A percentile compares a stretch with the other conserved stretches of the same genome.
phyloP scores from a whole-genome alignment of 2,329 filamentous ascomycete species.

The Lizonia empirigonia region DNA sequence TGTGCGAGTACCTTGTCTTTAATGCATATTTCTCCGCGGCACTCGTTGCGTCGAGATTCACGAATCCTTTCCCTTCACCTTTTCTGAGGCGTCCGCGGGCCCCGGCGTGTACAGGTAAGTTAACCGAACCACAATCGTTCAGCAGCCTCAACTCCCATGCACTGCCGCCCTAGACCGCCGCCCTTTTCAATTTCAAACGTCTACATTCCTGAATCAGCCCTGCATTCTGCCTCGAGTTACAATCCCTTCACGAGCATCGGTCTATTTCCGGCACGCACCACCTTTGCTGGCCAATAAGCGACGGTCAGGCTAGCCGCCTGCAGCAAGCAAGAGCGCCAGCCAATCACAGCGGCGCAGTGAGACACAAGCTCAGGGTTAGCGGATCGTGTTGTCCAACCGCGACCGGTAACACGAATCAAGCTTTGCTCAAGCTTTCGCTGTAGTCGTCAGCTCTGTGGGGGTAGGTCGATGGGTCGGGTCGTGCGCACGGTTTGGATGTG shows the following conservation, averaged over 20 bases:
- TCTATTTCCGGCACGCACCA: background rate
- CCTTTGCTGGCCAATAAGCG: background rate
- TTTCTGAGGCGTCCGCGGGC: no score
- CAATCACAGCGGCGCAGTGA: background rate
- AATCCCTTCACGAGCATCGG: background rate
- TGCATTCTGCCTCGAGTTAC: background rate
- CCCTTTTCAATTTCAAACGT: background rate
- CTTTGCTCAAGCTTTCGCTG: slow-evolving; percentile 5
- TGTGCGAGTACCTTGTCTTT: background rate
- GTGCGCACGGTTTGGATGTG: background rate
- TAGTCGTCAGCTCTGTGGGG: background rate
- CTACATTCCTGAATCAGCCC: background rate
- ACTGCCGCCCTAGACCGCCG: background rate
- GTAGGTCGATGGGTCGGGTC: background rate
- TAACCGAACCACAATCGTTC: no score
- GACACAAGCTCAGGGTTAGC: background rate
- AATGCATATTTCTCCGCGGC: background rate
- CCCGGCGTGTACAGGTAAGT: no score
- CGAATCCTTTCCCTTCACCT: no score
- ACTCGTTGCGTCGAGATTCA: background rate
- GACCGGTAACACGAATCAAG: background rate
- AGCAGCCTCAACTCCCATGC: background rate
- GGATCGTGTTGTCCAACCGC: slow-evolving; percentile 1
- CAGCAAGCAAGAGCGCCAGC: background rate
- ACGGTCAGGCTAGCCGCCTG: background rate